Base-by-base conservation (phyloP, 2,329 filamentous ascomycete genomes). In the Rutstroemia sp. region DNA sequence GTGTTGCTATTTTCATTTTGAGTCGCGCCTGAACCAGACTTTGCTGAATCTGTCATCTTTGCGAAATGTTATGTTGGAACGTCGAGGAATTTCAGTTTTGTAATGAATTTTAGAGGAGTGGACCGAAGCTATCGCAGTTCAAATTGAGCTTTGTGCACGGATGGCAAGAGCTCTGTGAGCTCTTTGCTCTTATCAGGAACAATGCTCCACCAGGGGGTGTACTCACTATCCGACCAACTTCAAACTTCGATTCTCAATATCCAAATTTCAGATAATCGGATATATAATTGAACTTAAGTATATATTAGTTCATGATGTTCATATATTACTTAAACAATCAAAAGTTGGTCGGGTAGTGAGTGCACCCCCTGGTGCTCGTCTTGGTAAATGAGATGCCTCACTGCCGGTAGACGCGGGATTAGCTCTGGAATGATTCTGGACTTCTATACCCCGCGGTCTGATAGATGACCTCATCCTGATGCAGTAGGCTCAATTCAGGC, bases 151-250 rank as follows among this genome's bases (percentile, higher is more conserved):
- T 46, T 21, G 42, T 19, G 42, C 42, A 46, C 19, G 42, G 42
- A 19, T 42, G 16, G 14, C n/a, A 3, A 19, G 25, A 25, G 25
- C 25, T 25, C 6, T 5, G 25, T 7, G 39, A 42, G 39, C 39
- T 30, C 52, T 54, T 55, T 55, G 46, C 38, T 38, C 53, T 44
- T 49, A 54, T 54, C 52, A 42, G 14, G 30, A 27, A 27, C 25
- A 27, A 27, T 25, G 19, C 19, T 19, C 19, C 19, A 19, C 19
- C 19, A 19, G 19, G 19, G 19, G 19, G 2, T 19, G 19, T 19
- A 19, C 19, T 19, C 19, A 19, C 19, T 19, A 19, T 19, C 19
- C 19, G 19, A 19, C 19, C 19, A 19, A 19, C 19, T 19, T 19
- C 19, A 19, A 19, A 19, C 19, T 19, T 19, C 19, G 19, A 19